Base-by-base conservation (phyloP, 2,329 filamentous ascomycete species). In the Thelonectria olida region DNA sequence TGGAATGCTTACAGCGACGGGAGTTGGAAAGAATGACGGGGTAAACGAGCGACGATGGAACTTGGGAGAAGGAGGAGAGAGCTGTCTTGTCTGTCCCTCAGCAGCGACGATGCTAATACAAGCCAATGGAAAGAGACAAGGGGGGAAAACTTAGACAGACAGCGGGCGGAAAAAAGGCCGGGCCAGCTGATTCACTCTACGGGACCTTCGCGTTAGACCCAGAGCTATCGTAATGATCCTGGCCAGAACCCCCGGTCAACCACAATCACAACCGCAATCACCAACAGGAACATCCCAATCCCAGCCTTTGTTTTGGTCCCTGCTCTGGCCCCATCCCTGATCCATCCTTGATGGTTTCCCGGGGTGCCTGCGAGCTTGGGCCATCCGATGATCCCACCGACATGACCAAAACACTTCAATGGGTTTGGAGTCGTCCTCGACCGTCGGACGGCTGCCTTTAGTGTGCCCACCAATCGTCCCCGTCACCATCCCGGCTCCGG, bases 221-320 rank as follows among this genome's bases (percentile, higher is more conserved):
- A 36, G 34, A 13, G 10, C 44, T 48, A 25, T 28, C 44, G 15
- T 27, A 25, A 25, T 28, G 13, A 25, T 23, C 42, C 42, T 47
- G 12, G 28, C 28, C 12, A 31, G 6, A 4, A 15, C 34, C 54
- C 27, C 27, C 48, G 38, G 31, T 23, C 44, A 42, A n/a, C n/a
- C n/a, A n/a, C n/a, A n/a, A n/a, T n/a, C n/a, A n/a, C n/a, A n/a
- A n/a, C n/a, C n/a, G n/a, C n/a, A n/a, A 28, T 27, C 45, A 28
- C 42, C 49, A 48, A 36, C 54, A 28, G 22, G 48, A n/a, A 22
- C 19, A 48, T n/a, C n/a, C n/a, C n/a, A n/a, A n/a, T 34, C 20
- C 38, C 55, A 58, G 58, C 62, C 54, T 67, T 68, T 70, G 52
- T 64, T 68, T 47, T 67, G 62, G 54, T 67, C 58, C 54, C 54